phyloP scores from a whole-genome alignment of 352 stramenopile genomes.

The Globisporangium emineosum region DNA sequence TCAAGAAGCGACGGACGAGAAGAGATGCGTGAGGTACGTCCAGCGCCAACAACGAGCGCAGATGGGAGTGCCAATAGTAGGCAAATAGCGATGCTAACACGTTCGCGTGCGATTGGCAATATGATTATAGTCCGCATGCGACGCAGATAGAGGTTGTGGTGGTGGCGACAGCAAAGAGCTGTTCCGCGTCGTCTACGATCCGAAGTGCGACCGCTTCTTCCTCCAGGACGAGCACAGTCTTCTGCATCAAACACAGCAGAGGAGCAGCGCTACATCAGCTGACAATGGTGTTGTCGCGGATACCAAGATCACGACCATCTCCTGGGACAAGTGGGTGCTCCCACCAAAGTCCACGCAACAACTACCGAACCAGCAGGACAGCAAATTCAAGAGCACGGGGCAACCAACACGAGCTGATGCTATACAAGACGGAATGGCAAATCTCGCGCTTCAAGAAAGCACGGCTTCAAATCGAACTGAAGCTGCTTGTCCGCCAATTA shows the following conservation, averaged over 20 bases:
- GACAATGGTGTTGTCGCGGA: too few relatives aligned
- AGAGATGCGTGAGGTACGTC: too few relatives aligned
- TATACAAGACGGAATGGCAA: not conserved
- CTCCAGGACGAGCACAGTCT: constrained; percentile 26
- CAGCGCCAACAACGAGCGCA: too few relatives aligned
- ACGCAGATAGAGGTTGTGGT: not conserved
- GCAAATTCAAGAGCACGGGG: not conserved
- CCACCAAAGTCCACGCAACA: constrained; percentile 21
- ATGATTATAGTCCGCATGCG: too few relatives aligned
- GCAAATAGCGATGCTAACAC: too few relatives aligned
- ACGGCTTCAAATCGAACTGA: too few relatives aligned
- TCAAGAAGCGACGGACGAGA: too few relatives aligned
- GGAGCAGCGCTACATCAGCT: constrained; percentile 1
- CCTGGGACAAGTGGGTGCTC: constrained; percentile 38
- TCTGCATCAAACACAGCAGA: not conserved
- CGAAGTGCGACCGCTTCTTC: constrained; percentile 44
- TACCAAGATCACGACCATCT: constrained; percentile 7
- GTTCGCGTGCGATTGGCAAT: too few relatives aligned
- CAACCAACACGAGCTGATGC: not conserved
- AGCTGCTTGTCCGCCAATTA: not conserved
- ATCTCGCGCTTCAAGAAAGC: not conserved
- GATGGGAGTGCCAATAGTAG: too few relatives aligned
- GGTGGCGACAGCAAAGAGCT: constrained; percentile 11
- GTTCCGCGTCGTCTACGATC: constrained; percentile 46
- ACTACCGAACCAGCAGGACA: not conserved